Conservation (phyloP, 2,329 filamentous ascomycete species). For the Pezicula neosporulosa region DNA sequence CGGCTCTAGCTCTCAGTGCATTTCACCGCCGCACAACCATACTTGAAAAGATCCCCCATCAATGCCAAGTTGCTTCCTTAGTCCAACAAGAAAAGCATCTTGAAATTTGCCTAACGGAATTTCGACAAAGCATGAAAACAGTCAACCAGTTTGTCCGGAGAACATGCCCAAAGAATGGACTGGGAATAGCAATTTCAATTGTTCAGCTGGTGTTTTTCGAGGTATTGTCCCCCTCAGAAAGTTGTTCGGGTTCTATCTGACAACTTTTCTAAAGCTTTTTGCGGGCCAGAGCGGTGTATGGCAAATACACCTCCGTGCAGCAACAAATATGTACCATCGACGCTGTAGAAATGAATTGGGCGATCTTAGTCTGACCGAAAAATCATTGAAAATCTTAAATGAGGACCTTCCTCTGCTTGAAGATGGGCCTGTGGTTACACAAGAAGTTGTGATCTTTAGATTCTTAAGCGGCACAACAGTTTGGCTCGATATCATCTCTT, state of each 20-base stretch:
- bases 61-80: conserved; percentile 5
- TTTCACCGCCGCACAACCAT: conserved; percentile 36
- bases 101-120: conserved; percentile 33
- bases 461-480: conserved; percentile 45
- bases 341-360: conserved; percentile 3
- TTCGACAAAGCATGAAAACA: conserved; percentile 35
- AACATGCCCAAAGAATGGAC: conserved; percentile 16
- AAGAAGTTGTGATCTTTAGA: conserved; percentile 40
- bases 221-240: conserved; percentile 12
- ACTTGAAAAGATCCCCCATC: conserved; percentile 19
- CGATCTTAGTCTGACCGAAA: conserved; percentile 5
- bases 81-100: conserved; percentile 24
- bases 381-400: conserved; percentile 3
- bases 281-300: conserved; percentile 27
- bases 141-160: conserved; percentile 17
- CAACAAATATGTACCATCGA: conserved; percentile 12
- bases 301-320: conserved; percentile 22
- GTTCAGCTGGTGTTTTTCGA: conserved; percentile 53
- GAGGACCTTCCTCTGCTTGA: conserved; percentile 5
- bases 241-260: conserved; percentile 37
- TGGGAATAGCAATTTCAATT: conserved; percentile 44
- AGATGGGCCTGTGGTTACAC: conserved; percentile 31
- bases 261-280: conserved; percentile 41
- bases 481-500: conserved; percentile 47
- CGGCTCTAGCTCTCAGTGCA: conserved; percentile 50